Percentiles rank a stretch among this genome's conserved stretches.
Evolutionary conservation across 2,329 filamentous ascomycete genomes (phyloP).

Genomic region (Pseudogymnoascus sp.): DNA sequence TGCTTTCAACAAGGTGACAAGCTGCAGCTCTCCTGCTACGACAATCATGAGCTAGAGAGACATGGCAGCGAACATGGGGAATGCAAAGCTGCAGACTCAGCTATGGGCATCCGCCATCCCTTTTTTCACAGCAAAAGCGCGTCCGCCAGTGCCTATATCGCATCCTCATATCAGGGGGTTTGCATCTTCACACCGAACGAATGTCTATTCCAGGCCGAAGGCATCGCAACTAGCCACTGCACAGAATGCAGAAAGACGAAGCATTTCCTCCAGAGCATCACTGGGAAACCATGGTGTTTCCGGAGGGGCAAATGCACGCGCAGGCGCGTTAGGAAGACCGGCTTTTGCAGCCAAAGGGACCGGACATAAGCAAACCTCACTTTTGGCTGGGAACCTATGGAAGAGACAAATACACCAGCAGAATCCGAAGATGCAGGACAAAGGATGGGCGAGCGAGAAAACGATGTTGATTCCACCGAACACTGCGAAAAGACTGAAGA

Average conservation of each 20-base stretch:
- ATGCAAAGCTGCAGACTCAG: background rate
- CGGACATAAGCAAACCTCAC: background rate
- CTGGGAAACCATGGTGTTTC: background rate
- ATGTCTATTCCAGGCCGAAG: background rate
- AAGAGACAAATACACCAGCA: background rate
- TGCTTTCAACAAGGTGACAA: constrained; percentile 8
- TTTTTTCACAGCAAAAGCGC: background rate
- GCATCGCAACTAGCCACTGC: background rate
- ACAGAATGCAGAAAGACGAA: background rate
- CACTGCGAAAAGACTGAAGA: background rate
- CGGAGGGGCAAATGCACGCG: background rate
- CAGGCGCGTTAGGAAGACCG: background rate
- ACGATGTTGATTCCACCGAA: background rate
- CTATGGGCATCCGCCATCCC: background rate
- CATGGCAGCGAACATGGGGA: constrained; percentile 1
- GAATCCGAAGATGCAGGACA: background rate
- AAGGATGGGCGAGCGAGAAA: constrained; percentile 1
- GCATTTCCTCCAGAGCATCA: background rate
- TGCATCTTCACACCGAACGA: background rate
- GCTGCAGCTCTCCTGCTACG: background rate
- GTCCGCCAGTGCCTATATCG: background rate
- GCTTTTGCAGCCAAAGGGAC: background rate
- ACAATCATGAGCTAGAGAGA: constrained; percentile 4
- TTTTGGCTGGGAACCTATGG: background rate
- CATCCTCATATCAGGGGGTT: background rate